A percentile compares a stretch with the other conserved stretches of the same genome.
These are phyloP conservation scores for Leucosporidium scottii DNA, from an alignment of 768 basidiomycete genomes.

Conservation along the genomic window DNA sequence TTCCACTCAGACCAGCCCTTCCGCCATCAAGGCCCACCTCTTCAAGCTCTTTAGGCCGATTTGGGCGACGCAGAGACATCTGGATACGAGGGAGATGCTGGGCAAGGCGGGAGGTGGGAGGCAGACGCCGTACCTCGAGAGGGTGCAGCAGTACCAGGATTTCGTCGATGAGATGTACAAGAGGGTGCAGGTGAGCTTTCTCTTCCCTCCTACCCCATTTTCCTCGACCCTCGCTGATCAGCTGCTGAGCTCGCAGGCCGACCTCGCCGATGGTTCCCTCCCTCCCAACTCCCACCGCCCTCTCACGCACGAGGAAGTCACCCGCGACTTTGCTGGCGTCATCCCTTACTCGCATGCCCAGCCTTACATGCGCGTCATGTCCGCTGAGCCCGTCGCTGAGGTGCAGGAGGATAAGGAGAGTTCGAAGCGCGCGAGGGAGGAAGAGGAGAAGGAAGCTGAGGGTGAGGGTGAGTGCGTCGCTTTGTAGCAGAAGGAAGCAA, in stretches of 20 bases:
- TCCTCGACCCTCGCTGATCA: neutral
- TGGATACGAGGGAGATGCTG: constrained; percentile 65
- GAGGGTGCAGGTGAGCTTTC: constrained; percentile 52
- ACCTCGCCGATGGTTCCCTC: constrained; percentile 10
- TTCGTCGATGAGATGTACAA: constrained; percentile 57
- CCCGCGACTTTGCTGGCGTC: constrained; percentile 4
- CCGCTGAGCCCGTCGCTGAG: constrained; percentile 14
- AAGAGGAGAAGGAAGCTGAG: constrained; percentile 9
- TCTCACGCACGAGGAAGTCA: constrained; percentile 19
- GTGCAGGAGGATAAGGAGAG: constrained; percentile 17
- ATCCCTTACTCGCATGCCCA: constrained; percentile 68
- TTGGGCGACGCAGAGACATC: constrained; percentile 50
- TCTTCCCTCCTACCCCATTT: neutral
- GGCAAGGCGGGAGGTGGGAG: constrained; percentile 45
- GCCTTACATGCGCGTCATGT: constrained; percentile 56
- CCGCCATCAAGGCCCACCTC: constrained; percentile 82
- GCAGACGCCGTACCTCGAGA: constrained; percentile 37
- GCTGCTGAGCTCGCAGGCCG: constrained; percentile 3
- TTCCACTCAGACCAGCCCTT: constrained; percentile 58
- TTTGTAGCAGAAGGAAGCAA: neutral
- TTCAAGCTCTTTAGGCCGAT: constrained; percentile 86
- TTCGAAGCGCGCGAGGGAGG: constrained; percentile 18
- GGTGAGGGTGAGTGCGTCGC: neutral
- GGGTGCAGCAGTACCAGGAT: constrained; percentile 49
- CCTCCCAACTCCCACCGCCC: constrained; percentile 19